Evolutionary conservation across 1,284 basidiomycete species (phyloP).

Genomic region (Gymnopus androsaceus): DNA sequence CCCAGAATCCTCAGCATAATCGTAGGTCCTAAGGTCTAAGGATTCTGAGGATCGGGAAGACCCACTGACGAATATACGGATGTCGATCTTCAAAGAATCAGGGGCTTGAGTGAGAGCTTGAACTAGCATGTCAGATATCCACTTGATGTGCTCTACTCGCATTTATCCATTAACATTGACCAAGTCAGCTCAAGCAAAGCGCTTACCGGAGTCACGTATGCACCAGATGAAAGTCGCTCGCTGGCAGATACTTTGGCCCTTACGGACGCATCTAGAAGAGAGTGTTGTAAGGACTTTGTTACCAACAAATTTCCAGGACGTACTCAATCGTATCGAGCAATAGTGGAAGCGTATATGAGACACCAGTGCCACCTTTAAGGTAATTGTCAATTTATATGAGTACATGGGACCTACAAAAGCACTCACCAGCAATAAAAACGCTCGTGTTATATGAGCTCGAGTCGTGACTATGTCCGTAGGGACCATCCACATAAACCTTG

Average conservation of each 20-base stretch:
- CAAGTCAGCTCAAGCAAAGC: too few species aligned
- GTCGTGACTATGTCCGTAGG: conserved; percentile 51
- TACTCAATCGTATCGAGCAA: conserved; percentile 46
- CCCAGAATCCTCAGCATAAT: conserved; percentile 18
- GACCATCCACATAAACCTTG: conserved; percentile 52
- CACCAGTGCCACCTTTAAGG: conserved; percentile 47
- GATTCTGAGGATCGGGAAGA: conserved; percentile 15
- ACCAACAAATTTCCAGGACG: conserved; percentile 6
- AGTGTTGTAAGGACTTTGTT: not conserved
- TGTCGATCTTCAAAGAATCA: conserved; percentile 30
- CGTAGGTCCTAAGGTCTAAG: conserved; percentile 1
- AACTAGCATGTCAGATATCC: conserved; percentile 38
- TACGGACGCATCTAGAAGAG: conserved; percentile 22
- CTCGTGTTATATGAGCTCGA: conserved; percentile 44
- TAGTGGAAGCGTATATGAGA: conserved; percentile 51
- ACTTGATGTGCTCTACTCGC: conserved; percentile 46
- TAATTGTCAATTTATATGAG: not conserved
- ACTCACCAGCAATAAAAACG: conserved; percentile 52
- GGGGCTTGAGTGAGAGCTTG: conserved; percentile 34
- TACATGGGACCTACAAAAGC: not conserved
- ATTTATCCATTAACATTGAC: too few species aligned
- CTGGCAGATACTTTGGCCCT: conserved; percentile 28
- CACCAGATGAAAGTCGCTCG: conserved; percentile 14
- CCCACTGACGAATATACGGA: conserved; percentile 41
- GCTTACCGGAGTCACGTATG: conserved; percentile 19